A percentile compares a stretch with the other conserved stretches of the same genome.
These are phyloP conservation scores for Quercus dentata DNA, from an alignment of 306 rosid genomes.

Conservation along the genomic window DNA sequence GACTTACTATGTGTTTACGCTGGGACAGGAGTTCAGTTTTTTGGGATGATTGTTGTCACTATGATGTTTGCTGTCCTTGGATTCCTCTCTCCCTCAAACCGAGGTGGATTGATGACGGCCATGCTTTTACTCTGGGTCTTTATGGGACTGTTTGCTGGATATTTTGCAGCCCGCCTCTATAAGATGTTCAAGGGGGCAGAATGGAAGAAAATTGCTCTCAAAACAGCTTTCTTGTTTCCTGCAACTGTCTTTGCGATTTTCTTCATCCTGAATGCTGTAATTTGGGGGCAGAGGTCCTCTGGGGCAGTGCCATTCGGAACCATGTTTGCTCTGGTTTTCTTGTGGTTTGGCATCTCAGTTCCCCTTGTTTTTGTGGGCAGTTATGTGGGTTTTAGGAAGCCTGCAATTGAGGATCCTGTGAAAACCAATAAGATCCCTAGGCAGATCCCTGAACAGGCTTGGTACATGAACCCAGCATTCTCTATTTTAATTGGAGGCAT, in stretches of 20 bases:
- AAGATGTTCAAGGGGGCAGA: conserved; percentile 78
- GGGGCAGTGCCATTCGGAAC: conserved; percentile 98
- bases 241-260: conserved; percentile 60
- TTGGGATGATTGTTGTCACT: conserved; percentile 85
- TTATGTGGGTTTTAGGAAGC: conserved; percentile 65
- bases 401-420: conserved; percentile 64
- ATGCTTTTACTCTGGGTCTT: conserved; percentile 92
- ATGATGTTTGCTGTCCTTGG: conserved; percentile 90
- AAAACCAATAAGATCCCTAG: conserved; percentile 83
- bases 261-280: conserved; percentile 79
- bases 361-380: conserved; percentile 78
- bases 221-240: conserved; percentile 77
- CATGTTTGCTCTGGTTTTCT: conserved; percentile 86
- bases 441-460: conserved; percentile 86
- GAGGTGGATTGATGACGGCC: conserved; percentile 91
- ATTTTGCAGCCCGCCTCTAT: conserved; percentile 60
- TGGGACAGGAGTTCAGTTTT: conserved; percentile 90
- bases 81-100: conserved; percentile 82
- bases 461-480: conserved; percentile 79
- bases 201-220: conserved; percentile 71
- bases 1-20: conserved; percentile 78
- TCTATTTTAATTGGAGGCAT: conserved; percentile 76
- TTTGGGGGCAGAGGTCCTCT: conserved; percentile 87
- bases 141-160: conserved; percentile 84
- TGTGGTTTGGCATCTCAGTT: conserved; percentile 97